Evolutionary conservation across 192 early-diverging fungal genomes (phyloP).

Genomic region (Coemansia sp.): DNA sequence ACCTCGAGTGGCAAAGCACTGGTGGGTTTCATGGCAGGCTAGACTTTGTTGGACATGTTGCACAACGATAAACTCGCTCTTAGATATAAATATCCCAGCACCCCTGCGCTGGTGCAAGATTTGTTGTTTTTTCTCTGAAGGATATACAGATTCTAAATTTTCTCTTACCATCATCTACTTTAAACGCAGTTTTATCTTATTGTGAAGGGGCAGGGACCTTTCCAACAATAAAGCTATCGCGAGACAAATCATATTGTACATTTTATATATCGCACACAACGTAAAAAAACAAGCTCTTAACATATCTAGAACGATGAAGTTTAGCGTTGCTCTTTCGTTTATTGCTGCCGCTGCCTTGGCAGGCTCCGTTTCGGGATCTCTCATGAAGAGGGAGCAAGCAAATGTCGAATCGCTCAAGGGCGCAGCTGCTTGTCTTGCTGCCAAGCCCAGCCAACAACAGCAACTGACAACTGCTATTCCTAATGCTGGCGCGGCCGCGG

Average conservation of each 20-base stretch:
- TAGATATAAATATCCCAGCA: no score
- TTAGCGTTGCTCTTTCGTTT: conserved; percentile 13
- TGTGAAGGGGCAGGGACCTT: not conserved
- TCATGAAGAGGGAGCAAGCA: not conserved
- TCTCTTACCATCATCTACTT: no score
- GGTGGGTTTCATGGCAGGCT: no score
- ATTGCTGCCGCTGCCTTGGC: conserved; percentile 17
- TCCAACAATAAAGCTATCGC: no score
- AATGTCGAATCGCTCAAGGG: conserved; percentile 6
- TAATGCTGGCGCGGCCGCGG: not conserved
- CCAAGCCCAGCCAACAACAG: not conserved
- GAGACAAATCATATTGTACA: not conserved
- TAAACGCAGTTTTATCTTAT: no score
- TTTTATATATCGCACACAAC: not conserved
- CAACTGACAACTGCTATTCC: not conserved
- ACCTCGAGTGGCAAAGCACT: no score
- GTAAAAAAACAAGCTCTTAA: not conserved
- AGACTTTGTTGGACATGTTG: no score
- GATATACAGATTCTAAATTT: no score
- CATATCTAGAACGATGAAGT: conserved; percentile 14
- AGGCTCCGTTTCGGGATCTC: not conserved
- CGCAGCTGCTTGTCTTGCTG: not conserved
- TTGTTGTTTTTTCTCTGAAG: no score
- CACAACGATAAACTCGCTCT: no score
- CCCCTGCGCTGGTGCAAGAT: no score